Conservation (phyloP, 352 stramenopile species). For the Hyaloperonospora brassicae region DNA sequence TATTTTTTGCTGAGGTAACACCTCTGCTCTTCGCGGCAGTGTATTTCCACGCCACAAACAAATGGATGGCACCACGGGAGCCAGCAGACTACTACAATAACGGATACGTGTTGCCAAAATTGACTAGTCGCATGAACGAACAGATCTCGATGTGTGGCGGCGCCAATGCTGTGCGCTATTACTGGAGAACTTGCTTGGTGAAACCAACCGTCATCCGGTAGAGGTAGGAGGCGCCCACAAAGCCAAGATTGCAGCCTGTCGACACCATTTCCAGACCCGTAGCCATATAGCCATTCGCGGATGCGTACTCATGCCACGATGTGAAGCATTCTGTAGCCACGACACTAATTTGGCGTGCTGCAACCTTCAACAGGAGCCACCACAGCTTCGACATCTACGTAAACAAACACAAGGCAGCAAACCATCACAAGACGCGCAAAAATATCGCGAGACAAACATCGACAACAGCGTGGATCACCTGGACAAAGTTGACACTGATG, state of each 20-base stretch:
- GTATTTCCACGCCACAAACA: too few species aligned
- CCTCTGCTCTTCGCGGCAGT: too few species aligned
- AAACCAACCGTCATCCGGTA: constrained; percentile 44
- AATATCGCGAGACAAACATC: neutral
- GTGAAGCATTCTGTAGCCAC: constrained; percentile 57
- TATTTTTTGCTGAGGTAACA: too few species aligned
- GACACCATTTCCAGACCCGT: constrained; percentile 61
- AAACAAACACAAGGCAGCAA: neutral
- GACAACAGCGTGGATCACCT: constrained; percentile 24
- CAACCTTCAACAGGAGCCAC: constrained; percentile 72
- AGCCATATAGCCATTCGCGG: constrained; percentile 52
- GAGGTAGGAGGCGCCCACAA: constrained; percentile 47
- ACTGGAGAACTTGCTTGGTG: constrained; percentile 26
- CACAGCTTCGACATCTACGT: constrained; percentile 72
- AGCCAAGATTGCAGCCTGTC: constrained; percentile 56
- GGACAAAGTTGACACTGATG: constrained; percentile 61
- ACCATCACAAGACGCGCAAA: constrained; percentile 4
- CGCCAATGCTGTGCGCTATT: constrained; percentile 1
- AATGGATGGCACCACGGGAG: too few species aligned
- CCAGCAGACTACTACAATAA: too few species aligned
- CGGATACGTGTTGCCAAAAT: too few species aligned
- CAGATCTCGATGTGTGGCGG: neutral
- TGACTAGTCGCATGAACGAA: too few species aligned
- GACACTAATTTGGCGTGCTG: constrained; percentile 51
- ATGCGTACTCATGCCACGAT: constrained; percentile 69